A percentile compares a stretch with the other conserved stretches of the same genome.
Conservation (phyloP, 2,329 filamentous ascomycete genomes). For the Emergomyces orientalis region DNA sequence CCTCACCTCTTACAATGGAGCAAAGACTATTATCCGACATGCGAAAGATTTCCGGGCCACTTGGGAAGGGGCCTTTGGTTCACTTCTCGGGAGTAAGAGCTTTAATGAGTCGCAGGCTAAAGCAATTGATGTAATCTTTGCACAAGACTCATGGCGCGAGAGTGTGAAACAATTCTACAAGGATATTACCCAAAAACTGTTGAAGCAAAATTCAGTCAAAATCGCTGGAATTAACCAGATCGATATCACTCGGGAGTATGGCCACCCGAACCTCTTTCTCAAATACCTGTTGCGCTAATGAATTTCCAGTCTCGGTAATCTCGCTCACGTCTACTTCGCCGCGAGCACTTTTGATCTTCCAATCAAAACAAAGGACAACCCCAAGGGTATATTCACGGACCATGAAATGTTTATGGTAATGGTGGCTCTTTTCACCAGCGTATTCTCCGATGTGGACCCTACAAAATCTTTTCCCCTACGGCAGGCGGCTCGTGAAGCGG, state of each 20-base stretch:
- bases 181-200: slow-evolving; percentile 17
- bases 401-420: slow-evolving; percentile 46
- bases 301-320: slow-evolving; percentile 18
- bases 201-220: slow-evolving; percentile 48
- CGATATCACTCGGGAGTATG: slow-evolving; percentile 27
- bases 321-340: slow-evolving; percentile 21
- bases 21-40: slow-evolving; percentile 18
- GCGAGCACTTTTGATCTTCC: slow-evolving; percentile 21
- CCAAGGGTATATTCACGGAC: slow-evolving; percentile 36
- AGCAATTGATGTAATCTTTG: slow-evolving; percentile 17
- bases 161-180: slow-evolving; percentile 19
- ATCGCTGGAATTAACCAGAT: slow-evolving; percentile 41
- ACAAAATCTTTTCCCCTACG: slow-evolving; percentile 41
- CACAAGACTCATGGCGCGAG: slow-evolving; percentile 18
- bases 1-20: slow-evolving; percentile 17
- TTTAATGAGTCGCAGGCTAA: slow-evolving; percentile 17
- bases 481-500: slow-evolving; percentile 35
- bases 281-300: background rate
- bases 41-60: slow-evolving; percentile 19
- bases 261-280: slow-evolving; percentile 1
- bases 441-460: slow-evolving; percentile 42
- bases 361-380: slow-evolving; percentile 22
- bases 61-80: slow-evolving; percentile 18
- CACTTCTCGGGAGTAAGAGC: slow-evolving; percentile 16
- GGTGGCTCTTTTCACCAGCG: slow-evolving; percentile 39